phyloP scores from a whole-genome alignment of 148 eudicot species.

The Fallopia convolvulus region DNA sequence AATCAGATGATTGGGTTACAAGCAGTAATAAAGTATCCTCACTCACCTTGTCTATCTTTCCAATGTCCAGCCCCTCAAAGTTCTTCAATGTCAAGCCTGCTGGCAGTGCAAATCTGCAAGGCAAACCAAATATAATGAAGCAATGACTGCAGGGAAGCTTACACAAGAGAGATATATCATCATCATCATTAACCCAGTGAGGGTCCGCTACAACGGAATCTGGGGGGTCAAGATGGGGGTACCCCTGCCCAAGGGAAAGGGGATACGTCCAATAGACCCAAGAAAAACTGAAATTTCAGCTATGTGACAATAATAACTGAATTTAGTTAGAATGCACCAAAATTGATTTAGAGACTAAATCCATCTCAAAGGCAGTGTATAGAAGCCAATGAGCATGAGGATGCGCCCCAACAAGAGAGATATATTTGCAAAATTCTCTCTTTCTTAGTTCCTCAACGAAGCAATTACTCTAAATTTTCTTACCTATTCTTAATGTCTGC shows the following conservation, averaged over 20 bases:
- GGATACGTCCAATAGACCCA: no score
- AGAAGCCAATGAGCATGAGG: no score
- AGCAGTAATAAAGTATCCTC: background rate
- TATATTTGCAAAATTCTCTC: background rate
- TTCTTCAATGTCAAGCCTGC: constrained; percentile 84
- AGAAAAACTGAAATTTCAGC: no score
- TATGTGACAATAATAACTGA: no score
- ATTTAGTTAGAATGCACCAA: no score
- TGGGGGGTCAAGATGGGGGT: no score
- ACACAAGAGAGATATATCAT: background rate
- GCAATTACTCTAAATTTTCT: background rate
- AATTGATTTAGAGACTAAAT: no score
- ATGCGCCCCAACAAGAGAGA: no score
- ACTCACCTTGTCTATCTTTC: constrained; percentile 90
- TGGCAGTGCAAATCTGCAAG: constrained; percentile 58
- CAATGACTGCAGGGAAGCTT: background rate
- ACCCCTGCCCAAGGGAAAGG: no score
- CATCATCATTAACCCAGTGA: no score
- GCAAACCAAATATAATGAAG: background rate
- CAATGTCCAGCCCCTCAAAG: constrained; percentile 94
- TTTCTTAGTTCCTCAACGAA: background rate
- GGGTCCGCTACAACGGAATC: no score
- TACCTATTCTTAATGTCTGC: constrained; percentile 96
- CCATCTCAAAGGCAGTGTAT: no score
- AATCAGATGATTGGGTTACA: background rate